phyloP scores from a whole-genome alignment of 139 green algal species.

The Penium margaritaceum region DNA sequence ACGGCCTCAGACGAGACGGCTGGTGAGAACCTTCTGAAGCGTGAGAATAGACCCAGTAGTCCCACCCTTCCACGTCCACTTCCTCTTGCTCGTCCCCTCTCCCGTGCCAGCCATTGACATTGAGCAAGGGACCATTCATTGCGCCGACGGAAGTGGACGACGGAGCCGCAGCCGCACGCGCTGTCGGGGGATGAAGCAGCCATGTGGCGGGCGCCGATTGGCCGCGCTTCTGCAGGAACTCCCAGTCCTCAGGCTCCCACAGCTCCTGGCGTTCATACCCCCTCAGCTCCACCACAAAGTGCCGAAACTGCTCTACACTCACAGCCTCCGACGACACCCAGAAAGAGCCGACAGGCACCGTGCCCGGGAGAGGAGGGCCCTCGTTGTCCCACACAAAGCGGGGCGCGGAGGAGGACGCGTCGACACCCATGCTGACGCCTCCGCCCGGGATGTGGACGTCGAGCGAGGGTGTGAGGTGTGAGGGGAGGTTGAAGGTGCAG shows the following conservation, averaged over 20 bases:
- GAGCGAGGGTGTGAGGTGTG: too few relatives aligned
- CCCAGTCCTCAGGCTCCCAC: conserved; percentile 48
- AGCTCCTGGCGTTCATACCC: conserved; percentile 48
- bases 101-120: too few relatives aligned
- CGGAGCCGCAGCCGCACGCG: too few relatives aligned
- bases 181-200: too few relatives aligned
- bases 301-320: conserved; percentile 52
- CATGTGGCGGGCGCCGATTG: conserved; percentile 52
- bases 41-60: conserved; percentile 9
- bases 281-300: conserved; percentile 44
- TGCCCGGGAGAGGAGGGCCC: conserved; percentile 22
- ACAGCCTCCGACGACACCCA: conserved; percentile 41
- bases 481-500: too few relatives aligned
- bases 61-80: conserved; percentile 3
- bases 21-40: background rate
- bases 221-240: conserved; percentile 30
- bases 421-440: conserved; percentile 44
- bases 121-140: too few relatives aligned
- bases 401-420: background rate
- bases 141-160: too few relatives aligned
- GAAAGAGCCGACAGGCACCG: conserved; percentile 35
- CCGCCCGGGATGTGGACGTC: conserved; percentile 16
- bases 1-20: background rate
- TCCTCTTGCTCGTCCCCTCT: too few relatives aligned
- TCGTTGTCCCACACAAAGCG: conserved; percentile 64